A percentile compares a stretch with the other conserved stretches of the same genome.
phyloP scores from a whole-genome alignment of 1,284 basidiomycete genomes.

The Ceratobasidium sp. region DNA sequence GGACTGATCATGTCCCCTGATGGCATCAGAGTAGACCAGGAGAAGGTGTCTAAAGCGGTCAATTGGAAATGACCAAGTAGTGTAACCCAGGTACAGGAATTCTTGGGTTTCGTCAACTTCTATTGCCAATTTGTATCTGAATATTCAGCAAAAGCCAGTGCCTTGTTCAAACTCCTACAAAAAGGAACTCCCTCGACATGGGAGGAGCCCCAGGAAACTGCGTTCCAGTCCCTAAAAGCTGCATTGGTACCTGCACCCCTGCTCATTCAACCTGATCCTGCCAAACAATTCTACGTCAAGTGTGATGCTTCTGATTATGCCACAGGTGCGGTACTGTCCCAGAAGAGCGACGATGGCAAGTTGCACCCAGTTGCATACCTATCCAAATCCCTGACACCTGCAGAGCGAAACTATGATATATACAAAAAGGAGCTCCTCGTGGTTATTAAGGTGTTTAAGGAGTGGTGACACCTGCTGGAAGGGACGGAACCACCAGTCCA shows the following conservation, averaged over 20 bases:
- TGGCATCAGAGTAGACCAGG: slow-evolving; percentile 48
- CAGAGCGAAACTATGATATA: slow-evolving; percentile 52
- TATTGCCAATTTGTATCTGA: slow-evolving; percentile 47
- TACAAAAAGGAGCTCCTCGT: slow-evolving; percentile 52
- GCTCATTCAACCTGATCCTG: background rate
- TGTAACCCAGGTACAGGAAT: slow-evolving; percentile 48
- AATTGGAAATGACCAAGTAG: slow-evolving; percentile 48
- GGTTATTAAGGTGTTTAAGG: slow-evolving; percentile 45
- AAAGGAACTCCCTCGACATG: background rate
- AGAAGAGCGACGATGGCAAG: slow-evolving; percentile 28
- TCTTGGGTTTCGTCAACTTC: slow-evolving; percentile 49
- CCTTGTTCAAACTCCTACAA: background rate
- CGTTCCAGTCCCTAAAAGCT: background rate
- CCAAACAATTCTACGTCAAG: slow-evolving; percentile 35
- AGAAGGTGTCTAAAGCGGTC: slow-evolving; percentile 49
- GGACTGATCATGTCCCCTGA: slow-evolving; percentile 47
- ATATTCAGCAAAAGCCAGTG: background rate
- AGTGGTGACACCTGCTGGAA: slow-evolving; percentile 50
- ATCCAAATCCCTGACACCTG: slow-evolving; percentile 46
- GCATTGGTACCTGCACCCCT: background rate
- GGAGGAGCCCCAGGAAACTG: background rate
- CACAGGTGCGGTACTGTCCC: slow-evolving; percentile 45
- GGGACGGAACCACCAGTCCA: slow-evolving; percentile 41
- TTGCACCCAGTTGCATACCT: slow-evolving; percentile 47
- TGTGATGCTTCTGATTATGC: slow-evolving; percentile 48